Evolutionary conservation across 2,329 filamentous ascomycete species (phyloP).

Genomic region (Neonectria coccinea): DNA sequence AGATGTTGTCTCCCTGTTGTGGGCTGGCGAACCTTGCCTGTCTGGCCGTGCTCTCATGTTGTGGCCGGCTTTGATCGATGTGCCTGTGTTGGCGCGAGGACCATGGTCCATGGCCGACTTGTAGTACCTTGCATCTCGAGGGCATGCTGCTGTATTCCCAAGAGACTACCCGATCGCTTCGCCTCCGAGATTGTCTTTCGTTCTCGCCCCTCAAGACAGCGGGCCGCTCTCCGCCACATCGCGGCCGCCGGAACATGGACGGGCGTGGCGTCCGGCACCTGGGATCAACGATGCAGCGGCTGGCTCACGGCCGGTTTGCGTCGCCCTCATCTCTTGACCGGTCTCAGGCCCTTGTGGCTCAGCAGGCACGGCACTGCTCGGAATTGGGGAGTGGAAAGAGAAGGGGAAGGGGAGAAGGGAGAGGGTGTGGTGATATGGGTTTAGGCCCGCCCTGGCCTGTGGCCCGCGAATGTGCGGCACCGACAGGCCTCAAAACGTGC

Average conservation of each 20-base stretch:
- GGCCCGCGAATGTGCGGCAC: conserved; percentile 39
- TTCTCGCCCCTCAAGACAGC: conserved; percentile 3
- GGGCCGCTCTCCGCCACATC: conserved; percentile 8
- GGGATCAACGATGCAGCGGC: conserved; percentile 26
- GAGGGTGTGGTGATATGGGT: conserved; percentile 31
- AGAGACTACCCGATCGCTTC: conserved; percentile 15
- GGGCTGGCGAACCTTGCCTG: conserved; percentile 29
- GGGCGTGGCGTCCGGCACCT: conserved; percentile 1
- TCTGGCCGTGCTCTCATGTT: conserved; percentile 30
- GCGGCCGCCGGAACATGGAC: conserved; percentile 5
- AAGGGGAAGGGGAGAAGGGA: conserved; percentile 17
- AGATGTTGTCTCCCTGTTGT: conserved; percentile 46
- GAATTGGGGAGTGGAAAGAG: conserved; percentile 18
- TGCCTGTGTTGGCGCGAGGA: conserved; percentile 18
- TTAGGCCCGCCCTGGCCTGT: conserved; percentile 33
- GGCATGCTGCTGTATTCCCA: conserved; percentile 13
- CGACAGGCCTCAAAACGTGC: conserved; percentile 43
- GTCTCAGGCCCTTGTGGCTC: conserved; percentile 30
- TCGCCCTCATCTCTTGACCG: conserved; percentile 8
- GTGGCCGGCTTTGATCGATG: conserved; percentile 34
- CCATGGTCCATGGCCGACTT: conserved; percentile 28
- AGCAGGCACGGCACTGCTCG: conserved; percentile 14
- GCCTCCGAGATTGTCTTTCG: conserved; percentile 16
- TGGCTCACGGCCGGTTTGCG: conserved; percentile 17
- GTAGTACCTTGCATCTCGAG: conserved; percentile 16